phyloP scores from a whole-genome alignment of 139 green algal genomes.

The Chlamydomonas sp. region DNA sequence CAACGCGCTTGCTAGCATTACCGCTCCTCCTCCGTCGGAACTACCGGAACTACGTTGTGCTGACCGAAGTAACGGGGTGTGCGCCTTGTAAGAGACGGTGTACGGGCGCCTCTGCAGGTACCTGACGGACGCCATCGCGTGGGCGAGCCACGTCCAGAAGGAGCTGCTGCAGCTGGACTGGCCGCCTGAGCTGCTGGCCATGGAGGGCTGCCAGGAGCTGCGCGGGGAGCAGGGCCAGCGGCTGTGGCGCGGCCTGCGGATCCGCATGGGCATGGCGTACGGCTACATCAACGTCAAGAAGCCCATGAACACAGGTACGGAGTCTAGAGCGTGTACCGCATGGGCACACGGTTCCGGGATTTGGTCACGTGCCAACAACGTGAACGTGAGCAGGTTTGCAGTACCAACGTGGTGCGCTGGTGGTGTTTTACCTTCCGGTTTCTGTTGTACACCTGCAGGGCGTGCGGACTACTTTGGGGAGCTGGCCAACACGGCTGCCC shows the following conservation, averaged over 20 bases:
- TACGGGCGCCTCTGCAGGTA: slow-evolving; percentile 6
- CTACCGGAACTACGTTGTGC: no score
- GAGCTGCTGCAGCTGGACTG: slow-evolving; percentile 77
- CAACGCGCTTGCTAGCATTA: no score
- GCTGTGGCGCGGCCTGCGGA: slow-evolving; percentile 77
- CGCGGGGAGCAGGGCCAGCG: slow-evolving; percentile 24
- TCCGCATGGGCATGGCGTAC: slow-evolving; percentile 81
- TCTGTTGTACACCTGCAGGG: slow-evolving; percentile 45
- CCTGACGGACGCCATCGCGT: slow-evolving; percentile 60
- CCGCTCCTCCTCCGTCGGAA: no score
- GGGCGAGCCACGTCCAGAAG: slow-evolving; percentile 67
- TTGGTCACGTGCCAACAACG: neutral
- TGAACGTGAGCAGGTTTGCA: neutral
- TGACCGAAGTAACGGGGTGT: no score
- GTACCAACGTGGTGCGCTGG: neutral
- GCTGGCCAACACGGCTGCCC: slow-evolving; percentile 82
- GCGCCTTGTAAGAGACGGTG: neutral
- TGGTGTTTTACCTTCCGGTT: neutral
- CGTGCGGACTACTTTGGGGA: slow-evolving; percentile 87
- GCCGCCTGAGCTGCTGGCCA: slow-evolving; percentile 67
- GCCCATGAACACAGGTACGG: slow-evolving; percentile 77
- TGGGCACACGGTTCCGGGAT: neutral
- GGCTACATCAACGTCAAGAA: slow-evolving; percentile 70
- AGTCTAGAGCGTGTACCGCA: neutral
- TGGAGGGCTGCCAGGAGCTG: slow-evolving; percentile 63